Percentiles rank a stretch among this genome's conserved stretches.
phyloP scores from a whole-genome alignment of 1,284 basidiomycete species.

The Moesziomyces antarcticus region DNA sequence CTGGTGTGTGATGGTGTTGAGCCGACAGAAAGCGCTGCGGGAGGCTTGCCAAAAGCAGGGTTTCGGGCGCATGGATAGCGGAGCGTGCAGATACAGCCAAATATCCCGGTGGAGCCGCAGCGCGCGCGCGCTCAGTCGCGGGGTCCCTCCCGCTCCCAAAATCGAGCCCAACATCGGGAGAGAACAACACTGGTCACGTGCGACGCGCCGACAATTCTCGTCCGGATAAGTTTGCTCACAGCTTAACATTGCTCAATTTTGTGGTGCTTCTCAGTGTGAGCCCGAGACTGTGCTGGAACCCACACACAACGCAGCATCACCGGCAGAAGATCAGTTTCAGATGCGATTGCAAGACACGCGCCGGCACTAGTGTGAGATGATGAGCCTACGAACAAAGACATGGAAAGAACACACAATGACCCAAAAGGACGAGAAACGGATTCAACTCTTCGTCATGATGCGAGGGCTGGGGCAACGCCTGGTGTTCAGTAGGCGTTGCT shows the following conservation, averaged over 20 bases:
- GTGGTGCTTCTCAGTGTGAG: too few relatives aligned
- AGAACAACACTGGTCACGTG: constrained; percentile 49
- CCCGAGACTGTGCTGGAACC: too few relatives aligned
- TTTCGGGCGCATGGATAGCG: neutral
- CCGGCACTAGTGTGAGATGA: too few relatives aligned
- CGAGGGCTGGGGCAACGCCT: neutral
- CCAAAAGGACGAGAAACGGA: too few relatives aligned
- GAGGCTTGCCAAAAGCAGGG: neutral
- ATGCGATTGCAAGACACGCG: too few relatives aligned
- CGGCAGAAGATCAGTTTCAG: too few relatives aligned
- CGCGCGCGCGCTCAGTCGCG: constrained; percentile 14
- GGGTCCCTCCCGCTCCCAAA: neutral
- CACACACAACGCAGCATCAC: too few relatives aligned
- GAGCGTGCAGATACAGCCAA: neutral
- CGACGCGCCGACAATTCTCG: constrained; percentile 5
- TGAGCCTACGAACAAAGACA: too few relatives aligned
- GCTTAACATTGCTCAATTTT: neutral
- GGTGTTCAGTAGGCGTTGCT: constrained; percentile 28
- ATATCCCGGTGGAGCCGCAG: neutral
- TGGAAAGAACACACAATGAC: too few relatives aligned
- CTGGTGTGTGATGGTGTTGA: neutral
- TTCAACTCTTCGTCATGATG: too few relatives aligned
- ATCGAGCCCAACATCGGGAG: neutral
- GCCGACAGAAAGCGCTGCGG: neutral
- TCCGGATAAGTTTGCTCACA: neutral